Evolutionary conservation across 306 rosid species (phyloP).

Genomic region (Herpetospermum pedunculosum): DNA sequence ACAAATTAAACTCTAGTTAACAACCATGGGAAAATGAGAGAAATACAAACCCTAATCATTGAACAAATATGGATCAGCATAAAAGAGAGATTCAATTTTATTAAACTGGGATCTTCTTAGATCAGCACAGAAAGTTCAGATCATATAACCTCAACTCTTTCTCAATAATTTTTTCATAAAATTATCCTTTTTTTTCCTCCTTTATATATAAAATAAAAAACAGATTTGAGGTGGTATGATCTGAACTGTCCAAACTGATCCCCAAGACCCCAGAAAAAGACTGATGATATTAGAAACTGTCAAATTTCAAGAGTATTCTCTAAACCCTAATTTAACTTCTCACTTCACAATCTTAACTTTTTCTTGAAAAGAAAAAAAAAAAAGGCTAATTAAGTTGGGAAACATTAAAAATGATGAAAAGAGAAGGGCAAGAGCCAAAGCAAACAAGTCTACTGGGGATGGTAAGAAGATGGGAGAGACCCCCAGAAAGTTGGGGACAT

Average conservation of each 20-base stretch:
- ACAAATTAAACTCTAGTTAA: too few relatives aligned
- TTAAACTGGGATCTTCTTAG: not conserved
- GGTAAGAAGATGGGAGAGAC: slow-evolving; percentile 1
- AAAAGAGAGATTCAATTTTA: not conserved
- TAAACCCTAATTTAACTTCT: slow-evolving; percentile 9
- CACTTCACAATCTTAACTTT: slow-evolving; percentile 8
- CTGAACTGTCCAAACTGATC: slow-evolving; percentile 9
- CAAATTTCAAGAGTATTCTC: not conserved
- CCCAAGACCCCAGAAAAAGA: not conserved
- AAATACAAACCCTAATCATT: not conserved
- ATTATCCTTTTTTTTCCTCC: not conserved
- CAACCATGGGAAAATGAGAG: not conserved
- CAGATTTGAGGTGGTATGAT: slow-evolving; percentile 14
- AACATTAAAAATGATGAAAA: not conserved
- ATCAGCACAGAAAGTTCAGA: slow-evolving; percentile 11
- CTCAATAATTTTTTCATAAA: not conserved
- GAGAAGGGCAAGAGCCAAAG: not conserved
- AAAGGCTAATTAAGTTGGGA: not conserved
- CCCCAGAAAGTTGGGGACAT: slow-evolving; percentile 56
- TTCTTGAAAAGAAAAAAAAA: not conserved
- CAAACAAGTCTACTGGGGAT: slow-evolving; percentile 2
- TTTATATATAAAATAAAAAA: not conserved
- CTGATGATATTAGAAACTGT: not conserved
- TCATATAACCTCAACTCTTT: slow-evolving; percentile 14
- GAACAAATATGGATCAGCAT: not conserved